Conservation (phyloP, 768 basidiomycete species). For the Psilocybe cyanescens region DNA sequence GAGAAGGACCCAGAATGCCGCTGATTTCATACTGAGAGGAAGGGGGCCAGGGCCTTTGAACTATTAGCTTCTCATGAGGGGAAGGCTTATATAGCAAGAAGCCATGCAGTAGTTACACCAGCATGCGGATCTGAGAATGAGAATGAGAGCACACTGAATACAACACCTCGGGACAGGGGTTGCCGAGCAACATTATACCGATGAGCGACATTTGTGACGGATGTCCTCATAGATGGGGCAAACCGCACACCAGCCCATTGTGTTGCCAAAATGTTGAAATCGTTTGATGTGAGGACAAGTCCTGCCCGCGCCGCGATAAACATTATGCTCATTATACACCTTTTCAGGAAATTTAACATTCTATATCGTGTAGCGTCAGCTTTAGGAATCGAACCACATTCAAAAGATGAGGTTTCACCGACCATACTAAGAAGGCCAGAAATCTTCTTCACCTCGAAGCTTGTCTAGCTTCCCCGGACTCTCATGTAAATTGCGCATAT, state of each 20-base stretch:
- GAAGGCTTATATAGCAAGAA: constrained; percentile 12
- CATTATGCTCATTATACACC: not conserved
- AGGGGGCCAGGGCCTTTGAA: not conserved
- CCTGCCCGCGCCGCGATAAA: not conserved
- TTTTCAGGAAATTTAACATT: not conserved
- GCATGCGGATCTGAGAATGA: constrained; percentile 21
- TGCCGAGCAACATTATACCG: constrained; percentile 8
- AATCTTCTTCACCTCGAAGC: not conserved
- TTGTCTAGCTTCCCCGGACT: not conserved
- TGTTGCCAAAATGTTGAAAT: not conserved
- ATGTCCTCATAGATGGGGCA: constrained; percentile 4
- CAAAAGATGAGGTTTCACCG: not conserved
- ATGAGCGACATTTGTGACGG: constrained; percentile 3
- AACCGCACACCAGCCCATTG: not conserved
- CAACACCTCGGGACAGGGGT: constrained; percentile 8
- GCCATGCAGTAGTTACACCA: not conserved
- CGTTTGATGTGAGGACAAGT: not conserved
- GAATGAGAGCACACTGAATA: constrained; percentile 16
- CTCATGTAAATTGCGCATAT: constrained; percentile 3
- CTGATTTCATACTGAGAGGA: constrained; percentile 36
- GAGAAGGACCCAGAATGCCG: constrained; percentile 29
- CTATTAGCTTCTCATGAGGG: constrained; percentile 2
- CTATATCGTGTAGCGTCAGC: not conserved
- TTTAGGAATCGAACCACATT: not conserved
- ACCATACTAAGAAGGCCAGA: not conserved